A percentile compares a stretch with the other conserved stretches of the same genome.
Conservation (phyloP, 2,329 filamentous ascomycete species). For the Raffaelea albimanens region DNA sequence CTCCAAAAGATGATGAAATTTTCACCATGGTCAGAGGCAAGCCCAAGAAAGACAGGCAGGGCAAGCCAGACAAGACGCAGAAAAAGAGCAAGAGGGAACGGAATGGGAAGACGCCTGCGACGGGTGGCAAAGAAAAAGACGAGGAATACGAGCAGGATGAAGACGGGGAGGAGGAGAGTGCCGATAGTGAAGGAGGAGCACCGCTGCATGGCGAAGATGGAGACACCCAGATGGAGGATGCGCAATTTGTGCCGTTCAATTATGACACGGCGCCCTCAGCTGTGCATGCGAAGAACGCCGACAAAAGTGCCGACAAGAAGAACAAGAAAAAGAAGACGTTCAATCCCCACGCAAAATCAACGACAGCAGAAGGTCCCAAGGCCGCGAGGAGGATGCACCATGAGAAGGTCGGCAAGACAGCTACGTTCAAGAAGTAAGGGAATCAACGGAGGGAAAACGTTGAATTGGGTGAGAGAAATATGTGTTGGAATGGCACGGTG, state of each 20-base stretch:
- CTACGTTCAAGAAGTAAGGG: constrained; percentile 29
- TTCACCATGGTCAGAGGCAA: constrained; percentile 4
- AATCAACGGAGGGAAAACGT: too few relatives aligned
- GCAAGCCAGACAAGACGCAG: constrained; percentile 12
- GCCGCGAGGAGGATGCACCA: constrained; percentile 21
- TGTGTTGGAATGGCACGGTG: too few relatives aligned
- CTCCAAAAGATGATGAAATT: constrained; percentile 7
- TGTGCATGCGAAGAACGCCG: constrained; percentile 17
- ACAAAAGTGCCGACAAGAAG: constrained; percentile 6
- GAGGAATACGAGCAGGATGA: not conserved
- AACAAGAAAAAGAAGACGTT: constrained; percentile 20
- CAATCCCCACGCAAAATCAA: constrained; percentile 21
- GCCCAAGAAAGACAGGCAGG: constrained; percentile 9
- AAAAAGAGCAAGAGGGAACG: constrained; percentile 11
- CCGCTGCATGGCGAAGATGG: constrained; percentile 21
- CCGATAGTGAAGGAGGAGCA: constrained; percentile 25
- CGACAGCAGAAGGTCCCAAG: constrained; percentile 20
- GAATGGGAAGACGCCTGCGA: too few relatives aligned
- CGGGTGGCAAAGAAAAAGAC: constrained; percentile 19
- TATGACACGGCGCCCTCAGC: constrained; percentile 25
- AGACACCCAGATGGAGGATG: constrained; percentile 3
- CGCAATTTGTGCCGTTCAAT: constrained; percentile 24
- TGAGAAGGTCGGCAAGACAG: constrained; percentile 23
- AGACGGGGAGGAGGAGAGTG: constrained; percentile 6
- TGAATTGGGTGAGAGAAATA: too few relatives aligned